phyloP scores from a whole-genome alignment of 208 protist species.

The Leishmania turanica region DNA sequence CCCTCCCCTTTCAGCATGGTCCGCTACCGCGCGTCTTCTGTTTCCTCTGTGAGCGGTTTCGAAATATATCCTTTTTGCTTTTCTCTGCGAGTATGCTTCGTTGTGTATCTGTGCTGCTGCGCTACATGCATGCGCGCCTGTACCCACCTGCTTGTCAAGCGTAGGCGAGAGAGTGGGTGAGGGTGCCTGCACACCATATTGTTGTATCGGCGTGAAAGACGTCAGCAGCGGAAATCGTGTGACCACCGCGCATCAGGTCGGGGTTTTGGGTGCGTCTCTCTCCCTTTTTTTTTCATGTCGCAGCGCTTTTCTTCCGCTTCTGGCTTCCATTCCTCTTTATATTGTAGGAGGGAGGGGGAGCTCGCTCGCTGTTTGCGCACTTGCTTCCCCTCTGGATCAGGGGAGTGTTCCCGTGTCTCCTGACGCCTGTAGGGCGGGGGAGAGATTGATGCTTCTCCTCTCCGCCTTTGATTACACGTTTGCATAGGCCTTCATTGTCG shows the following conservation, averaged over 20 bases:
- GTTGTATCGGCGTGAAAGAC: neutral
- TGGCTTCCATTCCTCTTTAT: neutral
- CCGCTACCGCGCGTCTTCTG: neutral
- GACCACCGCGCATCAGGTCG: neutral
- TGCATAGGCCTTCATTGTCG: neutral
- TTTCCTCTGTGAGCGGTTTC: neutral
- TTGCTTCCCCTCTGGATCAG: neutral
- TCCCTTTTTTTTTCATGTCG: neutral
- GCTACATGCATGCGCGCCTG: neutral
- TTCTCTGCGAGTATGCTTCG: neutral
- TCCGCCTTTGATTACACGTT: neutral
- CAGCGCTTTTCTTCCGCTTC: neutral
- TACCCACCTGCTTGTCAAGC: neutral
- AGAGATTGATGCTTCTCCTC: slow-evolving; percentile 1
- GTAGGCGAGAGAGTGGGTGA: neutral
- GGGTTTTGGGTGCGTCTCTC: neutral
- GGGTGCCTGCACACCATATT: too few relatives aligned
- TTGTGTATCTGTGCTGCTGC: neutral
- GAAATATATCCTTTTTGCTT: neutral
- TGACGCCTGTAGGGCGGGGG: neutral
- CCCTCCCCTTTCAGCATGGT: neutral
- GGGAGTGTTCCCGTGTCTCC: neutral
- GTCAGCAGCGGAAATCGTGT: neutral
- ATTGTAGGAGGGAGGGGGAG: neutral
- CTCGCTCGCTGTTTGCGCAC: neutral